Evolutionary conservation across 495 filamentous ascomycete genomes (phyloP).

Genomic region (Neurospora intermedia): DNA sequence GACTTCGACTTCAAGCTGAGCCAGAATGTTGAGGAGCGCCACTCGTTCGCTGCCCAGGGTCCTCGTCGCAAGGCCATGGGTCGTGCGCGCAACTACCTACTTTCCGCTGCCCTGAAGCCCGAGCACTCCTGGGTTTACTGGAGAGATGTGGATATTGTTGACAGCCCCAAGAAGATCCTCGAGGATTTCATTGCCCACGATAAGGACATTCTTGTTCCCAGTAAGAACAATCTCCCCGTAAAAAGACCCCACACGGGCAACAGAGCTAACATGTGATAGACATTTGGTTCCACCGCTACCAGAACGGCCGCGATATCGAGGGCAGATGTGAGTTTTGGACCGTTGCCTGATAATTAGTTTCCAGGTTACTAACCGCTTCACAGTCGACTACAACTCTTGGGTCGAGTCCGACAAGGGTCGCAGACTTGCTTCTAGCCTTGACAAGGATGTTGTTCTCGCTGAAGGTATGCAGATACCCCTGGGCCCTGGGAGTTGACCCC

Average conservation of each 20-base stretch:
- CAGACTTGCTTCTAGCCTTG: slow-evolving; percentile 57
- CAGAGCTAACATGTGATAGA: slow-evolving; percentile 46
- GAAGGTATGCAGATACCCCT: slow-evolving; percentile 48
- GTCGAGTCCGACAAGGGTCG: slow-evolving; percentile 80
- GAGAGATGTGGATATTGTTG: slow-evolving; percentile 93
- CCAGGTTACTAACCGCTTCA: slow-evolving; percentile 8
- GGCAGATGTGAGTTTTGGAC: slow-evolving; percentile 64
- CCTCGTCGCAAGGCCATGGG: slow-evolving; percentile 87
- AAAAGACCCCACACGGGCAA: not conserved
- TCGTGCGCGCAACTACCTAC: slow-evolving; percentile 81
- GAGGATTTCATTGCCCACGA: slow-evolving; percentile 95
- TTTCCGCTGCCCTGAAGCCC: slow-evolving; percentile 72
- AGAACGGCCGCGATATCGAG: slow-evolving; percentile 75
- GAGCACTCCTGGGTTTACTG: slow-evolving; percentile 99
- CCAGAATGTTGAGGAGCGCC: slow-evolving; percentile 70
- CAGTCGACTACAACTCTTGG: slow-evolving; percentile 99
- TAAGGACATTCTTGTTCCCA: slow-evolving; percentile 86
- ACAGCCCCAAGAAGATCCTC: slow-evolving; percentile 76
- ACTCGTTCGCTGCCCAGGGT: slow-evolving; percentile 79
- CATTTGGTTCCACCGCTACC: slow-evolving; percentile 95
- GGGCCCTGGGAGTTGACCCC: not conserved
- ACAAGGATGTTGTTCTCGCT: slow-evolving; percentile 70
- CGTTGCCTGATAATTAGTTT: not conserved
- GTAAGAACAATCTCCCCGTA: slow-evolving; percentile 43
- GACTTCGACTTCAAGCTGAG: slow-evolving; percentile 65